Percentiles rank a stretch among this genome's conserved stretches.
Evolutionary conservation across 352 stramenopile genomes (phyloP).

Genomic region (Phytophthora brassicae): DNA sequence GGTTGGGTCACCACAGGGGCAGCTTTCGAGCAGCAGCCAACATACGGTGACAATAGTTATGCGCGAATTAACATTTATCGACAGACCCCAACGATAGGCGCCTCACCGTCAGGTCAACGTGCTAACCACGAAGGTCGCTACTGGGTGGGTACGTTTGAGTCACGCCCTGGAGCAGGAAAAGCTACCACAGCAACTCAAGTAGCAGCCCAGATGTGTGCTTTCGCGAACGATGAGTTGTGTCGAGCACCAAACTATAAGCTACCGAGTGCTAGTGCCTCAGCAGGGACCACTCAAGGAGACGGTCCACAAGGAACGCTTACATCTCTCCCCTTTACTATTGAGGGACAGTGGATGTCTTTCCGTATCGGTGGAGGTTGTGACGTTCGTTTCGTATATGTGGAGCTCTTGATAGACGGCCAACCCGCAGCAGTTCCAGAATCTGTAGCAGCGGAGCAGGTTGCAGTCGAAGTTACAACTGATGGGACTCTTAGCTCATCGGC

Average conservation of each 20-base stretch:
- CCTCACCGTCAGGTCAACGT: conserved; percentile 43
- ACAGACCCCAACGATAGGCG: conserved; percentile 4
- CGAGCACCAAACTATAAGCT: conserved; percentile 74
- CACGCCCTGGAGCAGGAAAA: conserved; percentile 76
- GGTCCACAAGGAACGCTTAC: conserved; percentile 91
- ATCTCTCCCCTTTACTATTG: conserved; percentile 93
- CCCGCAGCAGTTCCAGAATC: conserved; percentile 33
- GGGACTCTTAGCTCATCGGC: conserved; percentile 2
- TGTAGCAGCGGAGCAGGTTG: conserved; percentile 33
- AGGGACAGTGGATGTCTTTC: conserved; percentile 90
- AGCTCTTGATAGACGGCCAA: conserved; percentile 93
- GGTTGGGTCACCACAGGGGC: conserved; percentile 93
- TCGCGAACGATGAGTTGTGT: conserved; percentile 71
- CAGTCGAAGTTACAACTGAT: conserved; percentile 26
- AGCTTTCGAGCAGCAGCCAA: conserved; percentile 94
- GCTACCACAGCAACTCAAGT: conserved; percentile 34
- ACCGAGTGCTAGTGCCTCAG: conserved; percentile 51
- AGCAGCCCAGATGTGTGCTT: conserved; percentile 53
- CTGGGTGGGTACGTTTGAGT: conserved; percentile 95
- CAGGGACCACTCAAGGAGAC: conserved; percentile 89
- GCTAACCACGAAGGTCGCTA: conserved; percentile 87
- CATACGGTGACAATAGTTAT: conserved; percentile 94
- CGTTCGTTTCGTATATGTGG: conserved; percentile 89
- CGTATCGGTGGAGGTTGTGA: conserved; percentile 95
- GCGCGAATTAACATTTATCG: conserved; percentile 76